phyloP scores from a whole-genome alignment of 768 basidiomycete genomes.

The Terana coerulea region DNA sequence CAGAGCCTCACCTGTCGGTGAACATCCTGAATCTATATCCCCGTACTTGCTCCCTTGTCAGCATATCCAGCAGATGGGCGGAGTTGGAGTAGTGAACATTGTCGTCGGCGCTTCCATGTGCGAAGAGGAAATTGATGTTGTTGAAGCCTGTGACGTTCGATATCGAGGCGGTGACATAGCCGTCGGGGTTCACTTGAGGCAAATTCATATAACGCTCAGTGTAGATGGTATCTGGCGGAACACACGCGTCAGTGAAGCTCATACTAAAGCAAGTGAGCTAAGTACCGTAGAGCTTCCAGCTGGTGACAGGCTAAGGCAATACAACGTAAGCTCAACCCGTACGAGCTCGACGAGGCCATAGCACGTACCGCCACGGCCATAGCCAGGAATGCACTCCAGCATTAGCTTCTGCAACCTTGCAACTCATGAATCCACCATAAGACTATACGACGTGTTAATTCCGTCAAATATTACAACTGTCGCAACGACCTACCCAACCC shows the following conservation, averaged over 20 bases:
- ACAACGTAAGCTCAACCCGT: constrained; percentile 12
- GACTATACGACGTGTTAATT: constrained; percentile 46
- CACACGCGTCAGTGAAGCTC: neutral
- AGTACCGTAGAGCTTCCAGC: constrained; percentile 79
- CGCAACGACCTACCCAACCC: constrained; percentile 78
- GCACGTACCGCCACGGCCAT: constrained; percentile 85
- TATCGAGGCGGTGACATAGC: constrained; percentile 90
- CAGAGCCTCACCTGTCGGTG: constrained; percentile 73
- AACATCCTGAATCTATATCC: constrained; percentile 92
- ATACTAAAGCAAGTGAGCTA: neutral
- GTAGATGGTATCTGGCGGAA: constrained; percentile 77
- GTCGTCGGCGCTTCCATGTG: constrained; percentile 94
- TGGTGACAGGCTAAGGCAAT: constrained; percentile 68
- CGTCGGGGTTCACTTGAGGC: constrained; percentile 70
- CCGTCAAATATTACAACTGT: neutral
- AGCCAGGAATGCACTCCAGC: constrained; percentile 88
- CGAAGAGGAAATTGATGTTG: constrained; percentile 75
- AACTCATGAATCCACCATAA: constrained; percentile 95
- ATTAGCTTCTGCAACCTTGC: constrained; percentile 87
- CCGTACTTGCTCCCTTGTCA: constrained; percentile 72
- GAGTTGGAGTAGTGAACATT: constrained; percentile 95
- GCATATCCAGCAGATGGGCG: constrained; percentile 89
- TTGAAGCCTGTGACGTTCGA: constrained; percentile 85
- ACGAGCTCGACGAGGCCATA: neutral
- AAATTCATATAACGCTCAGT: constrained; percentile 97